Conservation (phyloP, 1,284 basidiomycete species). For the Xerocomus minutiporus region DNA sequence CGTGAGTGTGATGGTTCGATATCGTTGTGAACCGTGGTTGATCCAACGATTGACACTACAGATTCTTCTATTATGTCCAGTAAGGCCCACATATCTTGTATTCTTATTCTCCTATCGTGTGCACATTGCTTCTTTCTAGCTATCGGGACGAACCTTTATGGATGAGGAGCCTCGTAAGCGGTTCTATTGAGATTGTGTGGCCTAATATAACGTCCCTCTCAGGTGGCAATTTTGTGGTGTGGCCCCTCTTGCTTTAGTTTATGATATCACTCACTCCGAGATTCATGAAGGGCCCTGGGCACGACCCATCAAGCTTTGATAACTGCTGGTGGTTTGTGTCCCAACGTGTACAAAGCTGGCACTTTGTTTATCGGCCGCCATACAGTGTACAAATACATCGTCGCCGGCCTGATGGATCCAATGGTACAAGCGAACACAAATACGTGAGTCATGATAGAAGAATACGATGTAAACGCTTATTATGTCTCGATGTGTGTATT, state of each 20-base stretch:
- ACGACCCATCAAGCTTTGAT: neutral
- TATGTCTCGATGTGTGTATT: neutral
- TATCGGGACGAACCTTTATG: constrained; percentile 7
- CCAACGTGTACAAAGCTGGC: neutral
- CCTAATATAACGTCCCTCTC: neutral
- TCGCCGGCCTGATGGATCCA: neutral
- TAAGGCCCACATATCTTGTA: neutral
- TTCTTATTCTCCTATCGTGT: neutral
- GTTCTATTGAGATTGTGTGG: neutral
- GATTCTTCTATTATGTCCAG: constrained; percentile 18
- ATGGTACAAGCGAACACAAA: neutral
- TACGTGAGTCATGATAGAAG: neutral
- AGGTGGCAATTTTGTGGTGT: constrained; percentile 11
- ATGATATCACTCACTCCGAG: too few relatives aligned
- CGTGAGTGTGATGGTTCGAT: constrained; percentile 1
- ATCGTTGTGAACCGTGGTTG: too few relatives aligned
- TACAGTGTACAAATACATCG: constrained; percentile 1
- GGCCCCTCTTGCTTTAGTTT: neutral
- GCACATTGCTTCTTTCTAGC: neutral
- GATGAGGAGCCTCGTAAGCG: constrained; percentile 13
- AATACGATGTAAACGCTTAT: neutral
- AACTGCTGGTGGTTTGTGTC: neutral
- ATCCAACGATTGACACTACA: neutral
- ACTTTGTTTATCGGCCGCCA: neutral
- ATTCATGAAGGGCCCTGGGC: neutral